Evolutionary conservation across 2,329 filamentous ascomycete genomes (phyloP).

Genomic region (Penicillium paneum): DNA sequence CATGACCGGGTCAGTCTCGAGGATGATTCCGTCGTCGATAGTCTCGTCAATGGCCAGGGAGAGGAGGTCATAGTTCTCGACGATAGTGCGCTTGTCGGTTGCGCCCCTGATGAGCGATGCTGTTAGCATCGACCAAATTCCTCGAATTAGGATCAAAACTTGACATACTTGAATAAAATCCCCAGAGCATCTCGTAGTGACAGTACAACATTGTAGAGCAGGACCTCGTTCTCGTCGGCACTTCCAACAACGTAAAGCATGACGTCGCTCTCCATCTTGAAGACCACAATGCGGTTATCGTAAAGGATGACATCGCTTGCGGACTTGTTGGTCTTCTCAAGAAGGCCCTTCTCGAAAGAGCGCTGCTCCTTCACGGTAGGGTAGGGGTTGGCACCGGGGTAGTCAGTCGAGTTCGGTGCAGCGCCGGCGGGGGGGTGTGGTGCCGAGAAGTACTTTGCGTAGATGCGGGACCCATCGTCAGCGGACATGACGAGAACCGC

Average conservation of each 20-base stretch:
- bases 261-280: constrained; percentile 96
- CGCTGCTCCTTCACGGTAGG: constrained; percentile 89
- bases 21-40: constrained; percentile 89
- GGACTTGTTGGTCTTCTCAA: constrained; percentile 95
- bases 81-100: constrained; percentile 93
- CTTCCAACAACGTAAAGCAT: constrained; percentile 93
- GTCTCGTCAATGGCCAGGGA: constrained; percentile 94
- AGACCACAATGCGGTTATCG: constrained; percentile 92
- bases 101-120: constrained; percentile 63
- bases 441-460: constrained; percentile 85
- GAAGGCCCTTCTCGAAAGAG: constrained; percentile 89
- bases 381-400: constrained; percentile 72
- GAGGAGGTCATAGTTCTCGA: constrained; percentile 98
- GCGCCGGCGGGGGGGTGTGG: constrained; percentile 63
- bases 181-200: constrained; percentile 87
- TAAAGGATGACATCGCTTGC: constrained; percentile 95
- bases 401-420: constrained; percentile 55
- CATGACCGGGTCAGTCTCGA: constrained; percentile 94
- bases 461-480: constrained; percentile 86
- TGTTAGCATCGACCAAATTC: constrained; percentile 15
- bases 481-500: constrained; percentile 75
- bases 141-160: constrained; percentile 23
- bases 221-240: constrained; percentile 91
- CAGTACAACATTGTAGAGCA: constrained; percentile 91
- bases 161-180: constrained; percentile 80